phyloP scores from a whole-genome alignment of 2,329 filamentous ascomycete species.

The Scleromitrula shiraiana region DNA sequence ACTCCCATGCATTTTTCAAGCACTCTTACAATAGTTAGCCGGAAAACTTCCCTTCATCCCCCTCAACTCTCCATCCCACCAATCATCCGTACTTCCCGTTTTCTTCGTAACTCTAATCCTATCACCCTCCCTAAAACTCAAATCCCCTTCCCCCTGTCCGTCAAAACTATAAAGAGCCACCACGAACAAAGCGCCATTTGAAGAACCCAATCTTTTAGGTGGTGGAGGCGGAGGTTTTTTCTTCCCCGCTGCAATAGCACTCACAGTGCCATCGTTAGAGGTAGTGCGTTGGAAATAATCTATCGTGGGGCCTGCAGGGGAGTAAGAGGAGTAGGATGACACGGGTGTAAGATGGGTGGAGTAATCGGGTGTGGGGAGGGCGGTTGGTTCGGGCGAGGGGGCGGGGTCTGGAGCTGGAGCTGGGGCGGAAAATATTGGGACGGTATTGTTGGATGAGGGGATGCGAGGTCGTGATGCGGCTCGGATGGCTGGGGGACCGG shows the following conservation, averaged over 20 bases:
- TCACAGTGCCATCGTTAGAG: constrained; percentile 35
- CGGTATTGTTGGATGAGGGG: constrained; percentile 23
- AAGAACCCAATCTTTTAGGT: constrained; percentile 46
- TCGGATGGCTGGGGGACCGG: constrained; percentile 5
- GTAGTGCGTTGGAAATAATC: constrained; percentile 29
- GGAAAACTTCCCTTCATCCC: constrained; percentile 67
- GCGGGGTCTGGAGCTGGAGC: constrained; percentile 14
- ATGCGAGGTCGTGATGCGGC: constrained; percentile 5
- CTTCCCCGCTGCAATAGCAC: constrained; percentile 40
- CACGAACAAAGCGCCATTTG: constrained; percentile 37
- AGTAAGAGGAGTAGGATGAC: constrained; percentile 22
- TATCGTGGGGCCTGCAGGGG: constrained; percentile 21
- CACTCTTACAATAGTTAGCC: constrained; percentile 65
- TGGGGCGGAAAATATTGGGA: constrained; percentile 33
- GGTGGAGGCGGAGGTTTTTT: constrained; percentile 67
- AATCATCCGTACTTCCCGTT: constrained; percentile 73
- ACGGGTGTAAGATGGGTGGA: constrained; percentile 21
- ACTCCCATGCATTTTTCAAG: constrained; percentile 2
- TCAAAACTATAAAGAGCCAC: constrained; percentile 69
- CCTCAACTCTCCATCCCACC: constrained; percentile 75
- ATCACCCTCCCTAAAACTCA: constrained; percentile 70
- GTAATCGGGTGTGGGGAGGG: constrained; percentile 18
- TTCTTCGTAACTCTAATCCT: constrained; percentile 69
- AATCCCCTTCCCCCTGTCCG: constrained; percentile 60
- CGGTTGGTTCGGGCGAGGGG: constrained; percentile 5